These are phyloP conservation scores for Herpomyces periplanetae DNA, from an alignment of 2,329 filamentous ascomycete species.

Conservation along the genomic window DNA sequence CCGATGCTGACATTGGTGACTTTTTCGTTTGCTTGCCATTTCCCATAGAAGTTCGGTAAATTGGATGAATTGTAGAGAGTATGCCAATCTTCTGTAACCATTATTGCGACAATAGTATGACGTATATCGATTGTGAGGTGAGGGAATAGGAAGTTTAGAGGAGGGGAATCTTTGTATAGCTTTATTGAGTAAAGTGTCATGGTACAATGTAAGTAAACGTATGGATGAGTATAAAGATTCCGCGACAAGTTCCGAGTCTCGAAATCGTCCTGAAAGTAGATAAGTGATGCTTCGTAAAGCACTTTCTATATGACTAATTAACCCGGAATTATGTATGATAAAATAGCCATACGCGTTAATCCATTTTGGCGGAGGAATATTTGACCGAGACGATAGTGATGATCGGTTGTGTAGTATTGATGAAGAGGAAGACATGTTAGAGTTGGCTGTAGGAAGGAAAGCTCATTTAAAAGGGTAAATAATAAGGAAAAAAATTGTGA, in stretches of 20 bases:
- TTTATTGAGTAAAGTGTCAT: constrained; percentile 44
- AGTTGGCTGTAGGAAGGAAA: no score
- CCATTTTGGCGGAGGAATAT: constrained; percentile 25
- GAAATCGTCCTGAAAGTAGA: constrained; percentile 51
- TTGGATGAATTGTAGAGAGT: constrained; percentile 52
- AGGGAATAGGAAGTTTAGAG: constrained; percentile 12
- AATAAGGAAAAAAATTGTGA: no score
- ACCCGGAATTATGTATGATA: constrained; percentile 69
- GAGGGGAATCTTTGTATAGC: constrained; percentile 16
- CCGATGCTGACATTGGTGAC: constrained; percentile 42
- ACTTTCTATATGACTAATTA: constrained; percentile 79
- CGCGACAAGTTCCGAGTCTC: constrained; percentile 73
- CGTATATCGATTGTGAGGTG: constrained; percentile 20
- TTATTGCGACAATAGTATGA: constrained; percentile 20
- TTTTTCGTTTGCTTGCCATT: constrained; percentile 62
- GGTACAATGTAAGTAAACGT: constrained; percentile 61
- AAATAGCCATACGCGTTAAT: constrained; percentile 43
- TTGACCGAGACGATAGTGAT: no score
- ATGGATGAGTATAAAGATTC: constrained; percentile 65
- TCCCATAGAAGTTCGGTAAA: constrained; percentile 92
- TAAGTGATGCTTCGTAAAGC: constrained; percentile 71
- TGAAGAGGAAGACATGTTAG: no score
- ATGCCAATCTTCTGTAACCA: constrained; percentile 40
- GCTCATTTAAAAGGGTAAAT: no score
- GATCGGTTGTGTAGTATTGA: no score